Evolutionary conservation across 768 basidiomycete genomes (phyloP).

Genomic region (Lenzites betulinus): DNA sequence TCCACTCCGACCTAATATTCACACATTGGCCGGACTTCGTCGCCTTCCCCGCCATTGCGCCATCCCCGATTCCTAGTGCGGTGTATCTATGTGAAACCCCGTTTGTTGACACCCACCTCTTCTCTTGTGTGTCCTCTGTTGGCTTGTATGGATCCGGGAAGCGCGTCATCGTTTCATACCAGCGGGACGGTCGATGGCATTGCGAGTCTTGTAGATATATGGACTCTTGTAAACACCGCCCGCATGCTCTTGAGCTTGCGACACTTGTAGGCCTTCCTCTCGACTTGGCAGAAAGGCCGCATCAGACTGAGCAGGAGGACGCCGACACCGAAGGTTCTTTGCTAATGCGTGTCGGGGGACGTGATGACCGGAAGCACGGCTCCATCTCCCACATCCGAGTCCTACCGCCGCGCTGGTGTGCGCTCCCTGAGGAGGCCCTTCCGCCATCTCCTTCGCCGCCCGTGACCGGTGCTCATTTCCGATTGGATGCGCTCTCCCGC

Average conservation of each 20-base stretch:
- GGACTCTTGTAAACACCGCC: constrained; percentile 2
- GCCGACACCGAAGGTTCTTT: neutral
- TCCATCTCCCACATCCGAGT: neutral
- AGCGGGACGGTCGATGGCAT: constrained; percentile 10
- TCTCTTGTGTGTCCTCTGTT: constrained; percentile 2
- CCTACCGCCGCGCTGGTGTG: constrained; percentile 3
- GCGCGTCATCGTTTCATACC: constrained; percentile 8
- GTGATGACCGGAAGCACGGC: neutral
- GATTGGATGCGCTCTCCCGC: neutral
- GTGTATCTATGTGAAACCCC: neutral
- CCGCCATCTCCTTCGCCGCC: neutral
- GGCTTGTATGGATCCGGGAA: constrained; percentile 1
- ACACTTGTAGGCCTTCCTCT: neutral
- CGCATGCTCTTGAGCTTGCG: constrained; percentile 1
- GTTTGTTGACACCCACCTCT: neutral
- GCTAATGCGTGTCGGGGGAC: neutral
- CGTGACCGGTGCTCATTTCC: neutral
- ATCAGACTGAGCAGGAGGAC: neutral
- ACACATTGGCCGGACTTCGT: neutral
- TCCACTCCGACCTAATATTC: neutral
- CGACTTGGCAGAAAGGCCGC: neutral
- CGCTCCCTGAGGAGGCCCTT: neutral
- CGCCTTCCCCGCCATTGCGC: neutral
- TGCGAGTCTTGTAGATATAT: constrained; percentile 2
- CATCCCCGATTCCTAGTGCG: constrained; percentile 2